A percentile compares a stretch with the other conserved stretches of the same genome.
Conservation (phyloP, 192 early-diverging fungal genomes). For the Coemansia sp. region DNA sequence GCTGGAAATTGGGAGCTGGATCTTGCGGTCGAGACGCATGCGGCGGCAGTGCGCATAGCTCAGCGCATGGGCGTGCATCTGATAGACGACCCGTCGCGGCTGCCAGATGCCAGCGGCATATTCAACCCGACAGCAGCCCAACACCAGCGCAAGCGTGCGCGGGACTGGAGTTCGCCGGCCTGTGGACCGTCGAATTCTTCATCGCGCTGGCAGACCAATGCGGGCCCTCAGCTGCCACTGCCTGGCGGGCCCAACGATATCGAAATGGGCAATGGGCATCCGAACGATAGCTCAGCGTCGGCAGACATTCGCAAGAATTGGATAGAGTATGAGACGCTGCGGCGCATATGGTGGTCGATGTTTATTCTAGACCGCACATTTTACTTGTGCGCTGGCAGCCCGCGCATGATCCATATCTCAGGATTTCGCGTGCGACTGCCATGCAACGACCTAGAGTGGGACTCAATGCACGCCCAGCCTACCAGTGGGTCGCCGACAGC, state of each 20-base stretch:
- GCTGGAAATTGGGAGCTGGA: slow-evolving; percentile 42
- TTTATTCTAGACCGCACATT: slow-evolving; percentile 48
- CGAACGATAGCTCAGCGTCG: background rate
- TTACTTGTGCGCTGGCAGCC: slow-evolving; percentile 28
- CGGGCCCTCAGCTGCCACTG: slow-evolving; percentile 14
- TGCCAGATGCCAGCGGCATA: slow-evolving; percentile 41
- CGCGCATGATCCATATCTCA: slow-evolving; percentile 35
- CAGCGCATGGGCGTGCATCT: slow-evolving; percentile 48
- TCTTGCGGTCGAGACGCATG: slow-evolving; percentile 43
- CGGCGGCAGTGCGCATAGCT: slow-evolving; percentile 40
- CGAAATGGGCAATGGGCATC: background rate
- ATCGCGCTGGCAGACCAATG: slow-evolving; percentile 11
- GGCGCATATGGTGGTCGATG: slow-evolving; percentile 55
- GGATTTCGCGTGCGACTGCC: slow-evolving; percentile 49
- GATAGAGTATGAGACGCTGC: slow-evolving; percentile 51
- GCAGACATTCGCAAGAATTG: slow-evolving; percentile 38
- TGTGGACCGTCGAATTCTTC: background rate
- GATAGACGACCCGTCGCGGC: slow-evolving; percentile 38
- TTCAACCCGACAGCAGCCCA: slow-evolving; percentile 30
- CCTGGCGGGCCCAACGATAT: slow-evolving; percentile 27
- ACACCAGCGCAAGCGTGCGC: slow-evolving; percentile 38
- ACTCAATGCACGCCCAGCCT: slow-evolving; percentile 37
- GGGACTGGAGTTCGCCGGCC: slow-evolving; percentile 14
- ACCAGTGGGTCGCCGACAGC: slow-evolving; percentile 29
- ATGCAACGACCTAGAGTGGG: slow-evolving; percentile 55